phyloP scores from a whole-genome alignment of 495 filamentous ascomycete genomes.

The Xylaria cubensis region DNA sequence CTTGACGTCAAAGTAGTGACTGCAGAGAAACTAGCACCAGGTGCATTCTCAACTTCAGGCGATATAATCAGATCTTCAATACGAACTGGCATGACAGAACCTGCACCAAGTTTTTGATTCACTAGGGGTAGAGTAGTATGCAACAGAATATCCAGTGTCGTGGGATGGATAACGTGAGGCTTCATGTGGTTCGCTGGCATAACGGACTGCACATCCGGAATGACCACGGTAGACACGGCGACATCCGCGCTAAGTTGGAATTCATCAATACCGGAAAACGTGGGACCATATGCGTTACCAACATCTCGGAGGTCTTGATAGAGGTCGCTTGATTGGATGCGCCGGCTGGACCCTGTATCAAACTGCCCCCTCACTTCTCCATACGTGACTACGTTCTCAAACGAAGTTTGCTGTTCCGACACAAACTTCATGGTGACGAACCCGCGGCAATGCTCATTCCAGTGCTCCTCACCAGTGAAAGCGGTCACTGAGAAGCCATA shows the following conservation, averaged over 20 bases:
- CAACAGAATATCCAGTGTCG: constrained; percentile 30
- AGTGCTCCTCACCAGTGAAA: too few relatives aligned
- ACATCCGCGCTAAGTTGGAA: background rate
- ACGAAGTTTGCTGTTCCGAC: too few relatives aligned
- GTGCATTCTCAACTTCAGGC: background rate
- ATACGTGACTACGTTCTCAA: too few relatives aligned
- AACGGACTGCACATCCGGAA: background rate
- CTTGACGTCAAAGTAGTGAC: background rate
- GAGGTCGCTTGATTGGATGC: background rate
- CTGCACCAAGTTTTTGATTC: background rate
- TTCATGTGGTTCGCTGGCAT: constrained; percentile 18
- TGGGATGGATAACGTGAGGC: constrained; percentile 29
- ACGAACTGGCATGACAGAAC: constrained; percentile 14
- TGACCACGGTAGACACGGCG: background rate
- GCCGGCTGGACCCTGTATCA: too few relatives aligned
- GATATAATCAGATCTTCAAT: constrained; percentile 13
- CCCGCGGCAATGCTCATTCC: too few relatives aligned
- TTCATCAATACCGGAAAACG: background rate
- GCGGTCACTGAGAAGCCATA: too few relatives aligned
- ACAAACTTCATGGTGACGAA: too few relatives aligned
- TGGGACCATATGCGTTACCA: constrained; percentile 12
- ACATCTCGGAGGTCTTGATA: background rate
- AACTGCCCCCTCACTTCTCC: too few relatives aligned
- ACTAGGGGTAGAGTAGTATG: constrained; percentile 28
- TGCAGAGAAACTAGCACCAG: background rate